Conservation (phyloP, 2,329 filamentous ascomycete genomes). For the Purpureocillium lavendulum region DNA sequence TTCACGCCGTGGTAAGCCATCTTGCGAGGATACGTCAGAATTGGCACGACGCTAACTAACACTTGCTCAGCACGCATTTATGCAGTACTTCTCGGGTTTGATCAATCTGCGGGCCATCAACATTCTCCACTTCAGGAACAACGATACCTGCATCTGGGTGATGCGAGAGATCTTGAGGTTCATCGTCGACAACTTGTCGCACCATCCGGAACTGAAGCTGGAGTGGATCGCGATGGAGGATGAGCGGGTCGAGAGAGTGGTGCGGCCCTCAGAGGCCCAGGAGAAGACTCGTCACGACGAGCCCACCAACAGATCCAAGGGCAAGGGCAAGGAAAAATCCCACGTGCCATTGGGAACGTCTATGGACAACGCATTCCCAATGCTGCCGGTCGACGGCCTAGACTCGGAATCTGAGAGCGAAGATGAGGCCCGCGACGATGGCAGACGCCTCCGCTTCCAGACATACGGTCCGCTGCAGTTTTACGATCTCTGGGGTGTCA, state of each 20-base stretch:
- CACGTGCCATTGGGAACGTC: slow-evolving; percentile 6
- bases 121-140: slow-evolving; percentile 43
- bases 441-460: slow-evolving; percentile 24
- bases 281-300: slow-evolving; percentile 18
- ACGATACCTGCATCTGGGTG: slow-evolving; percentile 48
- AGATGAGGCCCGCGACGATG: slow-evolving; percentile 19
- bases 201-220: slow-evolving; percentile 45
- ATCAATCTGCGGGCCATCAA: slow-evolving; percentile 45
- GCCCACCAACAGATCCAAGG: slow-evolving; percentile 22
- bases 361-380: slow-evolving; percentile 14
- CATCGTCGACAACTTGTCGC: slow-evolving; percentile 47
- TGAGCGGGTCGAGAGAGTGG: slow-evolving; percentile 38
- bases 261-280: slow-evolving; percentile 26
- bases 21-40: neutral
- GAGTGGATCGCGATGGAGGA: slow-evolving; percentile 51
- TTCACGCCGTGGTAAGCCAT: slow-evolving; percentile 42
- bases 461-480: slow-evolving; percentile 27
- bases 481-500: slow-evolving; percentile 36
- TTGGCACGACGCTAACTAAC: too few species aligned
- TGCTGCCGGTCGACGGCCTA: slow-evolving; percentile 18
- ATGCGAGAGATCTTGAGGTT: slow-evolving; percentile 52
- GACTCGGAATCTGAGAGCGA: slow-evolving; percentile 27
- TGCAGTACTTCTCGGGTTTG: slow-evolving; percentile 42
- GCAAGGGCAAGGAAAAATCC: slow-evolving; percentile 24
- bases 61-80: slow-evolving; percentile 51